Conservation (phyloP, 306 rosid species). For the Mimosa bimucronata region DNA sequence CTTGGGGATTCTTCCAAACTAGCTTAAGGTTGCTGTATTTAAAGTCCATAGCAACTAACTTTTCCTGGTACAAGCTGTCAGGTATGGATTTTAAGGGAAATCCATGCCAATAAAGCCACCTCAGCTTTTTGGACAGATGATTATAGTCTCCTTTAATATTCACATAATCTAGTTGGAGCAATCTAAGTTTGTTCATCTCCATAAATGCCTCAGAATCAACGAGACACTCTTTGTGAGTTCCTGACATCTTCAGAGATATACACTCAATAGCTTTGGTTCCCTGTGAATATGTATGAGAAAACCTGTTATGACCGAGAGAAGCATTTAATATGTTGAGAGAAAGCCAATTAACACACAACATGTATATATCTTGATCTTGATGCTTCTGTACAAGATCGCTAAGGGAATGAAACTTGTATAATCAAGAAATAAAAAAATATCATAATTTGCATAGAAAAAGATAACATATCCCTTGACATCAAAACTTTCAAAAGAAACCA, state of each 20-base stretch:
- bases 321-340: not conserved
- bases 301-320: not conserved
- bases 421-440: no score
- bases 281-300: not conserved
- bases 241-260: slow-evolving; percentile 11
- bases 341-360: not conserved
- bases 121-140: slow-evolving; percentile 39
- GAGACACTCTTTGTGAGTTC: not conserved
- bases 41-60: not conserved
- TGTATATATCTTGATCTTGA: no score
- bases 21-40: not conserved
- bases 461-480: no score
- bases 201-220: slow-evolving; percentile 38
- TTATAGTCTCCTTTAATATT: not conserved
- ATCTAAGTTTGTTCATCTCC: slow-evolving; percentile 45
- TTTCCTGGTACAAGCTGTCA: slow-evolving; percentile 4
- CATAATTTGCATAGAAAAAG: no score
- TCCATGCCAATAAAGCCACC: slow-evolving; percentile 51
- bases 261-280: slow-evolving; percentile 31
- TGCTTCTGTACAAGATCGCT: no score
- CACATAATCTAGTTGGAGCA: slow-evolving; percentile 40
- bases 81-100: slow-evolving; percentile 37
- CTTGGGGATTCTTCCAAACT: slow-evolving; percentile 37
- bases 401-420: no score
- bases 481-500: not conserved